These are phyloP conservation scores for Emergomyces africanus DNA, from an alignment of 2,329 filamentous ascomycete genomes.

Conservation along the genomic window DNA sequence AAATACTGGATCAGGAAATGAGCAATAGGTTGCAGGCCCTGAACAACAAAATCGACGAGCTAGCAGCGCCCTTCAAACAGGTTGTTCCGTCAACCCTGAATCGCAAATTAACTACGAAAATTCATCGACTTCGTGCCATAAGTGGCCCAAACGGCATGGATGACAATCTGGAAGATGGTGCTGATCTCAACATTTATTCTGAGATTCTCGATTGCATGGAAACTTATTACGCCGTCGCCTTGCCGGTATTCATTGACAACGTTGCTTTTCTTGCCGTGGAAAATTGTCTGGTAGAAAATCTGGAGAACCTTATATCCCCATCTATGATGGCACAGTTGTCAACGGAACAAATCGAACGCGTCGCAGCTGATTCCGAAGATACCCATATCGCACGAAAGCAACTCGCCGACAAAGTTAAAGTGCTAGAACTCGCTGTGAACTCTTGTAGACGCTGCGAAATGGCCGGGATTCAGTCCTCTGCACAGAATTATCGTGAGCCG, in stretches of 20 bases:
- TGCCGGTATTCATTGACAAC: conserved; percentile 26
- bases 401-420: conserved; percentile 7
- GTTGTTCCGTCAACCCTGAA: conserved; percentile 12
- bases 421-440: conserved; percentile 9
- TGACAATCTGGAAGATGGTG: neutral
- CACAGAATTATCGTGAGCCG: conserved; percentile 7
- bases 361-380: conserved; percentile 16
- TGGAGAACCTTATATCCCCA: conserved; percentile 23
- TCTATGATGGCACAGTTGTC: conserved; percentile 21
- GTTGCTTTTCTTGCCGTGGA: conserved; percentile 25
- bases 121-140: conserved; percentile 6
- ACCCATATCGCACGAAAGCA: conserved; percentile 4
- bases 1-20: conserved; percentile 12
- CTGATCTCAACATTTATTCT: conserved; percentile 6
- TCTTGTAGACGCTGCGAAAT: conserved; percentile 12
- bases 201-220: conserved; percentile 14
- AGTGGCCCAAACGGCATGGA: conserved; percentile 3
- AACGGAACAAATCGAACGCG: conserved; percentile 13
- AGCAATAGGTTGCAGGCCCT: conserved; percentile 10
- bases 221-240: conserved; percentile 16
- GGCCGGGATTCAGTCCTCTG: conserved; percentile 7
- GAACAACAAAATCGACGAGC: conserved; percentile 13
- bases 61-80: conserved; percentile 12
- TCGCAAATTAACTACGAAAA: conserved; percentile 5
- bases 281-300: conserved; percentile 24